Evolutionary conservation across 495 filamentous ascomycete species (phyloP).

Genomic region (Aspergillus bridgeri): DNA sequence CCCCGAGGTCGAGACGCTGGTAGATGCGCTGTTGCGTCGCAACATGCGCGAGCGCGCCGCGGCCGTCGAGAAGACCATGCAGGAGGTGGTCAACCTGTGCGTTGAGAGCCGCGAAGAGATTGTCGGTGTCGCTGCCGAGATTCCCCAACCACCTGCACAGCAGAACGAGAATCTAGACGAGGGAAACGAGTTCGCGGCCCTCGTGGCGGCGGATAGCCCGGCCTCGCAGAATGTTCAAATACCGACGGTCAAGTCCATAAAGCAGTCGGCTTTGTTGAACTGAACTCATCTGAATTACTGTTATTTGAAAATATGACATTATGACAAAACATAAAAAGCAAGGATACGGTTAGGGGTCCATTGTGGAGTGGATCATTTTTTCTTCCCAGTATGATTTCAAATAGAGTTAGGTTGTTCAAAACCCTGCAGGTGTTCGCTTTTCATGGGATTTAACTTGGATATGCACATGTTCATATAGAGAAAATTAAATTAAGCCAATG

Average conservation of each 20-base stretch:
- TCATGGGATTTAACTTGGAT: background rate
- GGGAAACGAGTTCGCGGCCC: constrained; percentile 3
- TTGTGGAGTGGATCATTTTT: background rate
- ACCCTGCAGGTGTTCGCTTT: background rate
- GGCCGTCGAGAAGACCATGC: constrained; percentile 68
- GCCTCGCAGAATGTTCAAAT: constrained; percentile 38
- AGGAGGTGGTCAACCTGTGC: constrained; percentile 69
- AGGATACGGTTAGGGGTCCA: too few species aligned
- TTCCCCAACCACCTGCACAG: constrained; percentile 3
- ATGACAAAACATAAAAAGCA: background rate
- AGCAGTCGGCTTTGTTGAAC: constrained; percentile 55
- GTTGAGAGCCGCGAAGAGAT: constrained; percentile 61
- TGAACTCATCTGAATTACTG: constrained; percentile 9
- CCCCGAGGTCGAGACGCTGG: constrained; percentile 65
- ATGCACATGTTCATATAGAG: background rate
- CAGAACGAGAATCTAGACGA: constrained; percentile 12
- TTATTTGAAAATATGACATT: background rate
- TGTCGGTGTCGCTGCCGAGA: constrained; percentile 40
- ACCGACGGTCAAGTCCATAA: constrained; percentile 45
- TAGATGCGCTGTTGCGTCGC: constrained; percentile 70
- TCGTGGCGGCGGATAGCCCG: constrained; percentile 25
- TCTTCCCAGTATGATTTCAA: background rate
- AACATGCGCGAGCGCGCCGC: constrained; percentile 83
- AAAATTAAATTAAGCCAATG: background rate
- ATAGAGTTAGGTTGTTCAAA: background rate